These are phyloP conservation scores for Lodderomyces parapsilosis DNA, from an alignment of 1,139 yeast species.

Conservation along the genomic window DNA sequence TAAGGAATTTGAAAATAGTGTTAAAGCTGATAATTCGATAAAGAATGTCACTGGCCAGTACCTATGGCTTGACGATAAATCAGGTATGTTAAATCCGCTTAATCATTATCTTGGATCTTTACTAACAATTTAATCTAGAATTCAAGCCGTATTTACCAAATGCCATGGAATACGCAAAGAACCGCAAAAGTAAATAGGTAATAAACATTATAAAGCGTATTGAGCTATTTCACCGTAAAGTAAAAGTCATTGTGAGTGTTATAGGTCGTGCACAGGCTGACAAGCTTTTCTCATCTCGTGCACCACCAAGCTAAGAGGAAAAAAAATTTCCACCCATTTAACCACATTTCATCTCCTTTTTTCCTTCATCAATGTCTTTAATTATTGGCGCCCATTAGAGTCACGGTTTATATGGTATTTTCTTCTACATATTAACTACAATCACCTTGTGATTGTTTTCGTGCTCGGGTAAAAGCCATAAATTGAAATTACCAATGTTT, in stretches of 20 bases:
- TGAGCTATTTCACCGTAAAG: not conserved
- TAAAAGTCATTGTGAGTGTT: not conserved
- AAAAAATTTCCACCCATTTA: constrained; percentile 1
- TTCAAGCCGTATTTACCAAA: constrained; percentile 55
- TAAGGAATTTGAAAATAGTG: constrained; percentile 53
- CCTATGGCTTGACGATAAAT: constrained; percentile 58
- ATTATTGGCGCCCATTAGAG: constrained; percentile 88
- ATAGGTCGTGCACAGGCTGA: not conserved
- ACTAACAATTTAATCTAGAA: constrained; percentile 23
- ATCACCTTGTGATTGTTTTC: constrained; percentile 49
- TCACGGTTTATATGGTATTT: constrained; percentile 63
- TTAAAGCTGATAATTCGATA: constrained; percentile 53
- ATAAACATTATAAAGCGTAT: not conserved
- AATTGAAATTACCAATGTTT: constrained; percentile 49
- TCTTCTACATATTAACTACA: constrained; percentile 50
- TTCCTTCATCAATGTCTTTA: constrained; percentile 67
- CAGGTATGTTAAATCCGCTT: constrained; percentile 22
- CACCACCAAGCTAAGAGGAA: not conserved
- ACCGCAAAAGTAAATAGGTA: constrained; percentile 15
- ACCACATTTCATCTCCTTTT: constrained; percentile 16
- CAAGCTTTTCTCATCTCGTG: constrained; percentile 1
- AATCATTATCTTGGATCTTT: constrained; percentile 6
- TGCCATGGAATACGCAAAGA: constrained; percentile 55
- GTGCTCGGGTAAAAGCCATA: constrained; percentile 92
- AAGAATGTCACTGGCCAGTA: constrained; percentile 54